Evolutionary conservation across 2,329 filamentous ascomycete genomes (phyloP), one percentile per base, ranked within the genome.

Genomic region (Aspergillus sp.): DNA sequence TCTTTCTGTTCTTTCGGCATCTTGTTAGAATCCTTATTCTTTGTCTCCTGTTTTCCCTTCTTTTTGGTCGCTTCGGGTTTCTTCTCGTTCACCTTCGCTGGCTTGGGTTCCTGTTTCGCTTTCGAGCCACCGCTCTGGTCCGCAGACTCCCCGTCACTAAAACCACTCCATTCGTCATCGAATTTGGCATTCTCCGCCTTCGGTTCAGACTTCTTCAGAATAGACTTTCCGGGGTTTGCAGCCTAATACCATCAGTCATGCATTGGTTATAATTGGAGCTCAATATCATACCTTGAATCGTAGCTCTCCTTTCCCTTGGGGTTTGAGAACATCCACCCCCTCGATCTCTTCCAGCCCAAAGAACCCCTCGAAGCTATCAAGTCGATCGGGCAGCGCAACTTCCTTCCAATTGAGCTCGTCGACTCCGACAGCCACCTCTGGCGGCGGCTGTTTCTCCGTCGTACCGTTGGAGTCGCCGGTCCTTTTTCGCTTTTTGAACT

Each of bases 291-390:
- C 77, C 72, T 74, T 75, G 62, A 78, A 80, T 55, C 72, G 70
- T 41, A 80, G 55, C 39, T 74, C 66, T 37, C 77, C 81, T 52
- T 81, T 77, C 7, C 86, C 86, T 31, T 88, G 81, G 23, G 81
- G 77, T 61, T 83, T 85, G 43, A 96, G 79, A n/a, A 99, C 82
- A 31, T 96, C 90, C 1, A 99, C 90, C 52, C 90, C 91, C 15
- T 96, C 90, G 47, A 98, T 88, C 68, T 98, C 93, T 68, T 99
- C 92, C 2, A 99, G 78, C 0, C 90, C 92, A 67, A 88, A 96
- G 73, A 99, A 97, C 0, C 95, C 95, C 63, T 96, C 92, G n/a
- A 90, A 90, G 76, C 97, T 91, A 46, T 93, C 87, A 66, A 93
- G 81, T 70, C 89, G 87, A 69, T 93, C 90, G 6, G 91, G 90